A percentile compares a stretch with the other conserved stretches of the same genome.
Evolutionary conservation across 2,329 filamentous ascomycete species (phyloP).

Genomic region (Pseudogymnoascus sp.): DNA sequence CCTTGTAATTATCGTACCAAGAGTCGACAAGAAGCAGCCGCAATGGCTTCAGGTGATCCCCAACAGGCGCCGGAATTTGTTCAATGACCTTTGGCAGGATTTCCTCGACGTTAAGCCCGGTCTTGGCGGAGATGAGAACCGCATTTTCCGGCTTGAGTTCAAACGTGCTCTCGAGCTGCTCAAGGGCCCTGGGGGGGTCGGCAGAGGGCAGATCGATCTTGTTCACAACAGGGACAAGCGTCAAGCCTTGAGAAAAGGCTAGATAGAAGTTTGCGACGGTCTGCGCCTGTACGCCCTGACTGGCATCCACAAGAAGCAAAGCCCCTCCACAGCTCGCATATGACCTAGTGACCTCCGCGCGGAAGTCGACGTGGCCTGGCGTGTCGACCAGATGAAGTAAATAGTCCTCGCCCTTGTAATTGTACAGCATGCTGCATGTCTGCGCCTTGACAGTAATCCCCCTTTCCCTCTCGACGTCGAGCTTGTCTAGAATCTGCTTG

Average conservation of each 20-base stretch:
- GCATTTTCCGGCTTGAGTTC: slow-evolving; percentile 74
- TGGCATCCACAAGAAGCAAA: slow-evolving; percentile 86
- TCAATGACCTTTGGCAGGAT: slow-evolving; percentile 81
- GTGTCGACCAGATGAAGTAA: slow-evolving; percentile 93
- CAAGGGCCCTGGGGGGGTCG: slow-evolving; percentile 75
- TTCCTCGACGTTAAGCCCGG: slow-evolving; percentile 76
- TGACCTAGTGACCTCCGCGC: slow-evolving; percentile 88
- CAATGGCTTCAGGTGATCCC: slow-evolving; percentile 64
- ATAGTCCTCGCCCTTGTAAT: slow-evolving; percentile 77
- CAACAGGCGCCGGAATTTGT: slow-evolving; percentile 70
- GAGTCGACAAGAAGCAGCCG: slow-evolving; percentile 89
- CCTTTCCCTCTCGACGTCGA: slow-evolving; percentile 91
- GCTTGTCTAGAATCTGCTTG: slow-evolving; percentile 93
- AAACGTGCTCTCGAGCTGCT: slow-evolving; percentile 79
- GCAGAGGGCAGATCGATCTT: slow-evolving; percentile 91
- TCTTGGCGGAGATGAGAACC: slow-evolving; percentile 83
- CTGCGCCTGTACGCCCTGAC: slow-evolving; percentile 93
- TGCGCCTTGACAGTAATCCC: slow-evolving; percentile 99
- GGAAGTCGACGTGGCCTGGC: slow-evolving; percentile 94
- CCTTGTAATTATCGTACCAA: slow-evolving; percentile 96
- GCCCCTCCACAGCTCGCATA: slow-evolving; percentile 96
- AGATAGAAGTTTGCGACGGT: slow-evolving; percentile 98
- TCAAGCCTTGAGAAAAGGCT: slow-evolving; percentile 83
- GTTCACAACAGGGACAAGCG: slow-evolving; percentile 86
- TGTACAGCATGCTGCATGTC: slow-evolving; percentile 97